Base-by-base conservation (phyloP, 345 rosid genomes). In the Salix caprea region DNA sequence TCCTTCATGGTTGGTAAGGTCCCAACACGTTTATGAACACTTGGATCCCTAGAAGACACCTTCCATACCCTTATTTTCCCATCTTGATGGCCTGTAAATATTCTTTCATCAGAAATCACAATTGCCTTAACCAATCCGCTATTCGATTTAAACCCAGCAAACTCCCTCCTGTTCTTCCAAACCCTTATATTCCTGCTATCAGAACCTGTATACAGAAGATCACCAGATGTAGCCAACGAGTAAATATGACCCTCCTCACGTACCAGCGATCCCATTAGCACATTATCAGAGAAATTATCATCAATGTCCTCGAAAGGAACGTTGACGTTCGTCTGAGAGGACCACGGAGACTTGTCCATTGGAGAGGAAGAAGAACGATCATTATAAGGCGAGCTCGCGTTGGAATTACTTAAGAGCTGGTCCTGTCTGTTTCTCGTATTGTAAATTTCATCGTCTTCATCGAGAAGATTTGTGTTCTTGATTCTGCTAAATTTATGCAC, bases 211-310 rank as follows among this genome's bases (percentile, higher is more conserved):
- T 93, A 95, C 8, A 93, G 61, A 12, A 95, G 62, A 52, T 93
- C 94, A 0, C 94, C 91, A 0, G 87, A 82, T 0, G 97, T 88
- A 0, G 98, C 96, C 70, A 95, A 69, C 0, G 99, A 93, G 78
- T 93, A 93, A 37, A 95, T 91, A 70, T 95, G 97, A 5, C 99
- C 98, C 74, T 91, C 94, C 81, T 95, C 96, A 0, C 98, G 93
- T 10, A 95, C 88, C 19, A 95, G 81, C 0, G 98, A 93, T 0
- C 98, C 97, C 82, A 93, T 72, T 18, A 95, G 90, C 26, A 86
- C 84, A 23, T 90, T 91, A 0, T 88, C 85, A 1, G 88, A 76
- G 75, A 72, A 71, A 2, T 67, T 46, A 21, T 46, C 42, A 7
- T 28, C 70, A 7, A 26, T 36, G 16, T 71, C 50, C 21, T 44